Conservation (phyloP, 192 early-diverging fungal genomes). For the Coemansia sp. region DNA sequence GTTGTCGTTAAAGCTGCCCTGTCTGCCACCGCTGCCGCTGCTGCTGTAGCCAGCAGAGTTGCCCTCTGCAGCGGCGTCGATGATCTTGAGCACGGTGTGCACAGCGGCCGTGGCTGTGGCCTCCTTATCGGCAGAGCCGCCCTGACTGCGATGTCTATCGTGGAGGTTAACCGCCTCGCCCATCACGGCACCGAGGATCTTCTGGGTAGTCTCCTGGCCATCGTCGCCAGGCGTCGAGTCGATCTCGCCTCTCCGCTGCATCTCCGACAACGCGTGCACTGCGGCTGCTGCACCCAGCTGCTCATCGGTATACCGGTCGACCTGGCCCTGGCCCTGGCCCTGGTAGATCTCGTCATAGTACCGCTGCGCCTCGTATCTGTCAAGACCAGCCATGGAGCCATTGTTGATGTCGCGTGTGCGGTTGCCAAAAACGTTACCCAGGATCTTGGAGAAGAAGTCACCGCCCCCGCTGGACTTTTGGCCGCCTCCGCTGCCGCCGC, state of each 20-base stretch:
- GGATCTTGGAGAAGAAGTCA: constrained; percentile 41
- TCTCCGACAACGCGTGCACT: constrained; percentile 22
- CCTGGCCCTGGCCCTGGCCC: not conserved
- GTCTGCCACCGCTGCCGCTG: constrained; percentile 5
- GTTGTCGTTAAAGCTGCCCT: not conserved
- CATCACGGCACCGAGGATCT: constrained; percentile 37
- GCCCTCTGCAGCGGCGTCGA: constrained; percentile 21
- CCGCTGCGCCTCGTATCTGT: constrained; percentile 13
- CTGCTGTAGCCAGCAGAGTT: constrained; percentile 4
- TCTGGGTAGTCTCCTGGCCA: constrained; percentile 33
- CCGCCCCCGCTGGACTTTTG: constrained; percentile 10
- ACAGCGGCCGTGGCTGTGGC: constrained; percentile 31
- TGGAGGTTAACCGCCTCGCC: constrained; percentile 30
- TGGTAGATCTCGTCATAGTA: constrained; percentile 31
- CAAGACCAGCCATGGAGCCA: constrained; percentile 17
- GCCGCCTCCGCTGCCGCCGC: constrained; percentile 4
- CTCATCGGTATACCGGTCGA: constrained; percentile 15
- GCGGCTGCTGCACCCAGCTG: constrained; percentile 48
- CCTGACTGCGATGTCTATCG: constrained; percentile 9
- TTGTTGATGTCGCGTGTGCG: constrained; percentile 36
- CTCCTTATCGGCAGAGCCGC: constrained; percentile 35
- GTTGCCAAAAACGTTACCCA: constrained; percentile 44
- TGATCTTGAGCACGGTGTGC: constrained; percentile 33
- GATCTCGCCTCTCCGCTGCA: constrained; percentile 11
- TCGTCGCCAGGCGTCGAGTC: not conserved